Conservation (phyloP, 2,329 filamentous ascomycete species). For the Arachnopeziza araneosa region DNA sequence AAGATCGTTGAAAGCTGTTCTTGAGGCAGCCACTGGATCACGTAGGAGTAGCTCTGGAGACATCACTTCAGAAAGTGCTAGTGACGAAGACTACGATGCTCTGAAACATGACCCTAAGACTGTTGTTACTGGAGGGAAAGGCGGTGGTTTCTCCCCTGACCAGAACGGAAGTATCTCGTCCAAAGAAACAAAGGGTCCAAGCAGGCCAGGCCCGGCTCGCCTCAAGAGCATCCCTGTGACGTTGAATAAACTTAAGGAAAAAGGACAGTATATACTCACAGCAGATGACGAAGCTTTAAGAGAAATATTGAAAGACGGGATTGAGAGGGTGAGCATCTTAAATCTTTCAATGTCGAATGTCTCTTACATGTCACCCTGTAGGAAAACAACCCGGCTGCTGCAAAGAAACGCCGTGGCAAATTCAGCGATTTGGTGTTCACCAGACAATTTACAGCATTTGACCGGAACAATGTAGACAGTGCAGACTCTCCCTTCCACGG, state of each 20-base stretch:
- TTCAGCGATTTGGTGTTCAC: slow-evolving; percentile 62
- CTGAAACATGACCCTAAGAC: slow-evolving; percentile 23
- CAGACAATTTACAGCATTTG: slow-evolving; percentile 67
- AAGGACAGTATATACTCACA: slow-evolving; percentile 25
- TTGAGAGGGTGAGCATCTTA: slow-evolving; percentile 19
- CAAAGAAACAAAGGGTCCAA: slow-evolving; percentile 14
- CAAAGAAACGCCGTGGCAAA: slow-evolving; percentile 24
- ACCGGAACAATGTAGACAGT: slow-evolving; percentile 60
- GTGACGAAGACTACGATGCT: slow-evolving; percentile 29
- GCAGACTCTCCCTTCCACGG: slow-evolving; percentile 69
- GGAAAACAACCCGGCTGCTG: slow-evolving; percentile 20
- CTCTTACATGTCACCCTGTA: slow-evolving; percentile 5
- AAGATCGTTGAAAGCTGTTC: slow-evolving; percentile 23
- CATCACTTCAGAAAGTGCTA: slow-evolving; percentile 21
- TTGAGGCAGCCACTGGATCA: slow-evolving; percentile 13
- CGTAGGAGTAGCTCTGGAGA: slow-evolving; percentile 11
- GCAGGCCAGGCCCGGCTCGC: slow-evolving; percentile 9
- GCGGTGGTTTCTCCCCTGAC: slow-evolving; percentile 29
- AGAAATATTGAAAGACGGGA: slow-evolving; percentile 22
- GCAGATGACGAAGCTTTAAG: slow-evolving; percentile 24
- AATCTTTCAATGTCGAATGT: background rate
- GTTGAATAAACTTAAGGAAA: slow-evolving; percentile 25
- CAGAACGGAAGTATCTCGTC: slow-evolving; percentile 17
- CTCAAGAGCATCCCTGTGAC: slow-evolving; percentile 27
- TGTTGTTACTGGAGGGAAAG: slow-evolving; percentile 29